Percentiles rank a stretch among this genome's conserved stretches.
phyloP scores from a whole-genome alignment of 768 basidiomycete genomes.

The Exidia glandulosa region DNA sequence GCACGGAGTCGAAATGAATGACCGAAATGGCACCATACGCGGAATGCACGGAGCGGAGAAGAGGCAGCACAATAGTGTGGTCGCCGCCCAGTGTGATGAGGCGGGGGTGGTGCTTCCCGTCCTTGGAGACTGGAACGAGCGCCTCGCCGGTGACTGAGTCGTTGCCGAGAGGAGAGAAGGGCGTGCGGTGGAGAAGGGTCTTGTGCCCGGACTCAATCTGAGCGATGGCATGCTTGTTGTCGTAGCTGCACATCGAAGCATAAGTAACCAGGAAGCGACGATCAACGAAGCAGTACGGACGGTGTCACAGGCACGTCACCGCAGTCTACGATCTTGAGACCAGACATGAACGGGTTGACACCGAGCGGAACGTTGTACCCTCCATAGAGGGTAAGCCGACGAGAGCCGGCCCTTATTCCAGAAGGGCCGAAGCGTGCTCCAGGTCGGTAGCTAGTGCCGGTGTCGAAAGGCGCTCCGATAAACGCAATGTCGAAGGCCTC shows the following conservation, averaged over 20 bases:
- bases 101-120: constrained; percentile 68
- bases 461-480: constrained; percentile 65
- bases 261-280: not conserved
- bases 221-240: constrained; percentile 59
- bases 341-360: constrained; percentile 60
- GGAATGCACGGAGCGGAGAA: constrained; percentile 60
- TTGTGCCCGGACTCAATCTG: constrained; percentile 70
- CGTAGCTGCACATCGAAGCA: constrained; percentile 30
- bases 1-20: constrained; percentile 71
- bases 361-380: constrained; percentile 69
- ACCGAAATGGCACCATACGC: constrained; percentile 73
- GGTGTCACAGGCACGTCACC: constrained; percentile 72
- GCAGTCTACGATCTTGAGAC: constrained; percentile 62
- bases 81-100: constrained; percentile 81
- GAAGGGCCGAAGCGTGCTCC: constrained; percentile 82
- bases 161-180: constrained; percentile 53
- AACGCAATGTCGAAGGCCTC: constrained; percentile 69
- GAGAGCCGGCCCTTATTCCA: constrained; percentile 70
- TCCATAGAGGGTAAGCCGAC: constrained; percentile 63
- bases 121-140: constrained; percentile 47
- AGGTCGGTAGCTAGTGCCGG: constrained; percentile 22
- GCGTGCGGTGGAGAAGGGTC: constrained; percentile 49
- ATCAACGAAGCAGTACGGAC: not conserved
- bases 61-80: constrained; percentile 68
- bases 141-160: constrained; percentile 47